Evolutionary conservation across 2,329 filamentous ascomycete species (phyloP).

Genomic region (Aspergillus persii): DNA sequence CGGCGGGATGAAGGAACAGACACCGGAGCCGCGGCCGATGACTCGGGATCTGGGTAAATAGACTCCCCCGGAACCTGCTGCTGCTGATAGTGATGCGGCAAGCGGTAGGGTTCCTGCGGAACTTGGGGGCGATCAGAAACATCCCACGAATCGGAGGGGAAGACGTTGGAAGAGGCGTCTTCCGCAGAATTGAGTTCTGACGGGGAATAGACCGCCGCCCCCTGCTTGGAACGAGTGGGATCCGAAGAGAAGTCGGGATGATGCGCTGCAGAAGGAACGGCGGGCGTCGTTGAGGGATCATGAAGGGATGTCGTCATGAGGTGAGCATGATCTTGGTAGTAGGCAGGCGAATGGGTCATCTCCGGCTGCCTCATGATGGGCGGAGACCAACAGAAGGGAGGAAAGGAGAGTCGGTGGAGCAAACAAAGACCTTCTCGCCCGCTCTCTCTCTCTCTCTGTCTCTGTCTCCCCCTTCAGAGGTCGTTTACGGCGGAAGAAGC

Average conservation of each 20-base stretch:
- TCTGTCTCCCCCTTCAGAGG: slow-evolving; percentile 7
- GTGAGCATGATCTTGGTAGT: slow-evolving; percentile 29
- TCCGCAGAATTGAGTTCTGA: slow-evolving; percentile 20
- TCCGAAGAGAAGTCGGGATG: slow-evolving; percentile 6
- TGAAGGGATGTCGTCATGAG: slow-evolving; percentile 22
- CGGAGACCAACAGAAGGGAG: slow-evolving; percentile 4
- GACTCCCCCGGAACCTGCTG: slow-evolving; percentile 16
- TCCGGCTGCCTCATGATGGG: slow-evolving; percentile 32
- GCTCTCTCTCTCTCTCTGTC: not conserved
- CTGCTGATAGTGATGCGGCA: not conserved
- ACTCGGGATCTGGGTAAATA: slow-evolving; percentile 17
- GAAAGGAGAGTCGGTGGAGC: slow-evolving; percentile 16
- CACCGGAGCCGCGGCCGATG: slow-evolving; percentile 16
- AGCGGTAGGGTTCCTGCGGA: slow-evolving; percentile 8
- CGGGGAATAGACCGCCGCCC: slow-evolving; percentile 11
- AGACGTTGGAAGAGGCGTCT: slow-evolving; percentile 18
- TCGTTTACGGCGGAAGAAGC: slow-evolving; percentile 17
- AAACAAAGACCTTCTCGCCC: slow-evolving; percentile 17
- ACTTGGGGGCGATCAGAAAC: slow-evolving; percentile 16
- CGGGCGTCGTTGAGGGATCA: slow-evolving; percentile 12
- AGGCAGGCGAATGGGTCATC: slow-evolving; percentile 38
- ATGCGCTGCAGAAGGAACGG: slow-evolving; percentile 20
- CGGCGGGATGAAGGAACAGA: slow-evolving; percentile 21
- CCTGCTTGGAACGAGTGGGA: slow-evolving; percentile 10
- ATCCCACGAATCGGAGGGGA: slow-evolving; percentile 25